A percentile compares a stretch with the other conserved stretches of the same genome.
phyloP scores from a whole-genome alignment of 345 rosid species.

The Rhodomyrtus tomentosa region DNA sequence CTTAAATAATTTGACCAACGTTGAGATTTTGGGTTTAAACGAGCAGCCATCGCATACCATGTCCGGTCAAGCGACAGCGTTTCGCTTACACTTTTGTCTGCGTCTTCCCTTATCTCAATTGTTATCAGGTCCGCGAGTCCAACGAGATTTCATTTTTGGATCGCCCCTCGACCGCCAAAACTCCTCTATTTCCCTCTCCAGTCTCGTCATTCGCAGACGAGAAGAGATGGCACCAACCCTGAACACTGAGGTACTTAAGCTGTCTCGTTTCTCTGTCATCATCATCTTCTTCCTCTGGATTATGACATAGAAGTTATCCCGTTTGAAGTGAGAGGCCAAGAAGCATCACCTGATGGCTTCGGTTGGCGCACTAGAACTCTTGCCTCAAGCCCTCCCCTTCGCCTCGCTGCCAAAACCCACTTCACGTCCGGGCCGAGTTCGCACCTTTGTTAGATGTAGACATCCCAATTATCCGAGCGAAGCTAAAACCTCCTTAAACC shows the following conservation, averaged over 20 bases:
- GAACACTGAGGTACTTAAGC: not conserved
- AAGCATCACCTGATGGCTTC: not conserved
- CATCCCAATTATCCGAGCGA: not conserved
- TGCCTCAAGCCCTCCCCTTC: slow-evolving; percentile 7
- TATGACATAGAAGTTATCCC: not conserved
- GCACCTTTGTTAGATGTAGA: slow-evolving; percentile 2
- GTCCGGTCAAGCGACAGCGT: not conserved
- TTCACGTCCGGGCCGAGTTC: slow-evolving; percentile 11
- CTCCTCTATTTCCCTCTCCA: not conserved
- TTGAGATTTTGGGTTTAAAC: not conserved
- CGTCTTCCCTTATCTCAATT: not conserved
- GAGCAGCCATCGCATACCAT: not conserved
- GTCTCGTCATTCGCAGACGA: not conserved
- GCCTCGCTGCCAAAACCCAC: slow-evolving; percentile 13
- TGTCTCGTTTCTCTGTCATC: not conserved
- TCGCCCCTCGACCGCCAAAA: not conserved
- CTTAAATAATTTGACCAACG: no score
- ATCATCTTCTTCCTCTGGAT: not conserved
- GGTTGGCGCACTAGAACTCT: not conserved
- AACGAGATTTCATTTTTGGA: not conserved
- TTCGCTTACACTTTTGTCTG: not conserved
- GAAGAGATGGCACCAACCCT: not conserved
- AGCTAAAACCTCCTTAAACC: not conserved
- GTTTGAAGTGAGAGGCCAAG: not conserved
- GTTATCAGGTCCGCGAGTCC: not conserved